Evolutionary conservation across 371 early-diverging fungal species (phyloP).

Genomic region (Mortierella sp.): DNA sequence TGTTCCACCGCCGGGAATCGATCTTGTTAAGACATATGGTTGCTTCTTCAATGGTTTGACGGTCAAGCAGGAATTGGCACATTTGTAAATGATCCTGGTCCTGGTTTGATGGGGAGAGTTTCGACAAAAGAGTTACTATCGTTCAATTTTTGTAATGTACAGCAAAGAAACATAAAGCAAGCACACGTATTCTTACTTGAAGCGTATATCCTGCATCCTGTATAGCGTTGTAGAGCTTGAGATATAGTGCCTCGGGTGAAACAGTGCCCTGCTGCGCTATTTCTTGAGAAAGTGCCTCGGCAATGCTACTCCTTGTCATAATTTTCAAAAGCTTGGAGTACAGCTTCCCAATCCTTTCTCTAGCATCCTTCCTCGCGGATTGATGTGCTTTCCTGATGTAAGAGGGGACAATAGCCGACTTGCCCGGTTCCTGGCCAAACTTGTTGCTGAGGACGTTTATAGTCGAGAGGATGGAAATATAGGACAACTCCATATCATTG

Average conservation of each 20-base stretch:
- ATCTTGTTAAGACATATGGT: constrained; percentile 23
- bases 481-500: constrained; percentile 46
- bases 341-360: not conserved
- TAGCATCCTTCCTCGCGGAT: not conserved
- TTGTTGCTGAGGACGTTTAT: constrained; percentile 28
- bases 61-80: constrained; percentile 19
- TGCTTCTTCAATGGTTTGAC: constrained; percentile 15
- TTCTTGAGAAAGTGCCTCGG: constrained; percentile 16
- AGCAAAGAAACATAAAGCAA: not conserved
- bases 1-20: constrained; percentile 16
- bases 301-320: constrained; percentile 6
- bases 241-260: constrained; percentile 13
- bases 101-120: not conserved
- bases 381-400: not conserved
- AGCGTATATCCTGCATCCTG: constrained; percentile 25
- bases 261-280: constrained; percentile 20
- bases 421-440: not conserved
- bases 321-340: constrained; percentile 20
- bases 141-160: not conserved
- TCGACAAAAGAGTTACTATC: not conserved
- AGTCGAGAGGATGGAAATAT: constrained; percentile 39
- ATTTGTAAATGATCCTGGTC: constrained; percentile 17
- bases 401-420: not conserved
- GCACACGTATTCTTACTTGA: constrained; percentile 10
- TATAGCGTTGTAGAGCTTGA: constrained; percentile 29